Evolutionary conservation across 176 grass and related monocot species (phyloP), one percentile per base, ranked within the genome.

Genomic region (Triticum turgidum): DNA sequence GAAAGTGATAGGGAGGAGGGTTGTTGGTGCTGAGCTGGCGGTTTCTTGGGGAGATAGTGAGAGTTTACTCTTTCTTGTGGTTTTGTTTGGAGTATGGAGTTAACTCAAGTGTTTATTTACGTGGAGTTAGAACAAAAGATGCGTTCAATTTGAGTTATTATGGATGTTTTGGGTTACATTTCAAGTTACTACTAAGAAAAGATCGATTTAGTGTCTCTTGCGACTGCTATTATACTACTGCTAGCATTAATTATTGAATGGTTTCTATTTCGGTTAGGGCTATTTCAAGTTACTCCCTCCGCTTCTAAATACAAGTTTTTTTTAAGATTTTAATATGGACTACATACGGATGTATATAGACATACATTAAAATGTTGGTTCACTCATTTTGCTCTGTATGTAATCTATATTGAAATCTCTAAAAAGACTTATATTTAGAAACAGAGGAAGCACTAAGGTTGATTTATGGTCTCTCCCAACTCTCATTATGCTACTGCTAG

Each of bases 21-120:
- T 80, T 13, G 73, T 49, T 69, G 61, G 2, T 76, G 78, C 45
- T 81, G 83, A 90, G 47, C 27, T 82, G 83, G 71, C 51, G 34
- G 82, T 65, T 66, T 73, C 66, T 84, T 76, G 18, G 69, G 2
- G 59, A 39, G 15, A 4, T 9, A 49, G 67, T 25, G 54, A 37
- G 79, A 24, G 41, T 29, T 30, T 66, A 66, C 79, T 59, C 30
- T 33, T 44, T 47, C 6, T 0, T 39, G 22, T 67, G 70, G 65
- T 75, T 75, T 38, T 65, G 1, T 62, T 72, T 20, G 34, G n/a
- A 4, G 15, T 52, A 14, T 52, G 24, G 63, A 25, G 37, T 82
- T 67, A 75, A 82, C 6, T 56, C 17, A 37, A 1, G 6, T 80
- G 59, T 45, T 84, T 15, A 79, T 2, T 27, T 62, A 58, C 54